Evolutionary conservation across 2,329 filamentous ascomycete genomes (phyloP).

Genomic region (Penicillium sp.): DNA sequence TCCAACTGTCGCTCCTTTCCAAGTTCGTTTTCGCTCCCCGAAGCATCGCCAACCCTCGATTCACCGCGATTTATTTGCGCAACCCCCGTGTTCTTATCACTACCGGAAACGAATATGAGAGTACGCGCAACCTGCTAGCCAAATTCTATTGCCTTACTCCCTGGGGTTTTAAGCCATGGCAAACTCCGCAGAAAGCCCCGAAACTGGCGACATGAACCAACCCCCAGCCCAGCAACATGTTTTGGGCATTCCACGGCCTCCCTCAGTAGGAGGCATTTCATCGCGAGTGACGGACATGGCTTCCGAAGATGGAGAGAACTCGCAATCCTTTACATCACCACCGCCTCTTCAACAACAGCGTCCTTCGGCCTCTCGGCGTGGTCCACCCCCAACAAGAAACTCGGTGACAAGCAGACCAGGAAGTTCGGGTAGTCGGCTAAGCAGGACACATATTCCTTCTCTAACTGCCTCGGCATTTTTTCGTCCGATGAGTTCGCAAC

Average conservation of each 20-base stretch:
- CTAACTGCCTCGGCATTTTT: constrained; percentile 91
- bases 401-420: constrained; percentile 52
- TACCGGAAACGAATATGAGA: constrained; percentile 20
- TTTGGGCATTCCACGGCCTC: constrained; percentile 54
- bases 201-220: constrained; percentile 43
- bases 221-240: constrained; percentile 40
- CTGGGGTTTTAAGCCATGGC: constrained; percentile 21
- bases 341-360: constrained; percentile 47
- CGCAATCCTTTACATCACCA: constrained; percentile 41
- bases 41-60: neutral
- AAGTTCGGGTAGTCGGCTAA: constrained; percentile 65
- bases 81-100: neutral
- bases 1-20: neutral
- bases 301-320: constrained; percentile 53
- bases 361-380: constrained; percentile 59
- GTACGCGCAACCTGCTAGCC: constrained; percentile 12
- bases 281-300: constrained; percentile 68
- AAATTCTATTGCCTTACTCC: constrained; percentile 1
- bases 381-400: constrained; percentile 41
- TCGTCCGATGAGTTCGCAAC: constrained; percentile 93
- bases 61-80: neutral
- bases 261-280: constrained; percentile 56
- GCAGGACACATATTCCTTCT: constrained; percentile 84
- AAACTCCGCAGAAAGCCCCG: constrained; percentile 26
- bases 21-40: neutral